Base-by-base conservation (phyloP, 345 rosid genomes). In the Populus alba region DNA sequence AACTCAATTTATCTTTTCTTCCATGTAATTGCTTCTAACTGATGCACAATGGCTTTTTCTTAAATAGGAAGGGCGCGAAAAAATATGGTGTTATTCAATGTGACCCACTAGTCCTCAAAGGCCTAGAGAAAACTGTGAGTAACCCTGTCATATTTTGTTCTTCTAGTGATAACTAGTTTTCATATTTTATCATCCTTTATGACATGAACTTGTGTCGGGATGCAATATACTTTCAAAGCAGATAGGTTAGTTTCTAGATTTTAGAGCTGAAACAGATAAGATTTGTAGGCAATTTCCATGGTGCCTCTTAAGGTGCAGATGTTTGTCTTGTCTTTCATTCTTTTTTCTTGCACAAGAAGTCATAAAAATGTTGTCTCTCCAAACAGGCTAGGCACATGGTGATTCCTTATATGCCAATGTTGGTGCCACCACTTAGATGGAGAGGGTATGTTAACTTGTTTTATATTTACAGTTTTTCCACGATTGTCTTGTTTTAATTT, bases 371-470 rank as follows among this genome's bases (percentile, higher is more conserved):
- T 83, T 76, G 38, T 82, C 80, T 83, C 51, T 81, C 82, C 59
- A 47, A 69, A 78, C 92, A 96, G 99, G 97, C 93, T 73, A 92
- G 95, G 83, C 95, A 94, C 88, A 87, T 92, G 90, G 97, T 96
- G 83, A 90, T 96, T 77, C 97, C 98, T 79, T 94, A 92, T 83
- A 94, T 94, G 97, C 99, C 98, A 84, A 96, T 96, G 99, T 81
- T 96, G 94, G 90, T 96, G 75, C 99, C 97, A 38, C 98, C 98
- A 33, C 88, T 91, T 84, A 90, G 88, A 77, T 96, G 99, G 99
- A 89, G 91, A 45, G 90, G 97, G 99, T 96, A 94, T 78, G 81
- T 38, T 45, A 71, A 72, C 70, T 78, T 78, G 65, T 29, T 72
- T 80, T 75, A 53, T 81, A 67, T 79, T 43, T 22, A 6, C 16